These are phyloP conservation scores for Crithidia expoeki DNA, from an alignment of 208 protist species.

Conservation along the genomic window DNA sequence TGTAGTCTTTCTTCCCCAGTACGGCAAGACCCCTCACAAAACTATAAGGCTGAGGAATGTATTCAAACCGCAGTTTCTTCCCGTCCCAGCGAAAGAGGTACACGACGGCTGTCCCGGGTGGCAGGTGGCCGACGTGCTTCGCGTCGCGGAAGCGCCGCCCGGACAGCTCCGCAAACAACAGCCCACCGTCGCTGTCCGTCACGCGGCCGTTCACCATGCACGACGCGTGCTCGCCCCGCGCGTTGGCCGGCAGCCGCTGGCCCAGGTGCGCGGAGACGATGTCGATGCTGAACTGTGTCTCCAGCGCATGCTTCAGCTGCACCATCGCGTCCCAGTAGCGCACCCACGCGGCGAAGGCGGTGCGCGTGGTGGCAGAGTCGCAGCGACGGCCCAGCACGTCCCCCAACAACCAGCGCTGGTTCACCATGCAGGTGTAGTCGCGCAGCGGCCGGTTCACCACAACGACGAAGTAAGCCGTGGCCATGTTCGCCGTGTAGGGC, in stretches of 20 bases:
- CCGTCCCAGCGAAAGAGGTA: conserved; percentile 1
- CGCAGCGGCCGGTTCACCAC: conserved; percentile 28
- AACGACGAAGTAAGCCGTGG: conserved; percentile 24
- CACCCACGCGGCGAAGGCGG: conserved; percentile 32
- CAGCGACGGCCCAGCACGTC: conserved; percentile 13
- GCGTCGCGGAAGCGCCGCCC: conserved; percentile 9
- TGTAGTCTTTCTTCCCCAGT: too few relatives aligned
- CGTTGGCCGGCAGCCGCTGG: conserved; percentile 8
- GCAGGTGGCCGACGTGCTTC: conserved; percentile 15
- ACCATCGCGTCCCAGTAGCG: conserved; percentile 29
- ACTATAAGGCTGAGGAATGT: too few relatives aligned
- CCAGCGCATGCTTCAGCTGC: conserved; percentile 18
- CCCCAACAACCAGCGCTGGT: conserved; percentile 29
- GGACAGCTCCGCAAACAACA: conserved; percentile 24
- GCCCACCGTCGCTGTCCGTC: conserved; percentile 19
- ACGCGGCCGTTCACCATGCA: conserved; percentile 31
- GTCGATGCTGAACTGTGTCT: conserved; percentile 3
- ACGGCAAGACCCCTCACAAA: too few relatives aligned
- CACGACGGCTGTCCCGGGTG: conserved; percentile 16
- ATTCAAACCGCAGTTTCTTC: not conserved
- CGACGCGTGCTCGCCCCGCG: conserved; percentile 7
- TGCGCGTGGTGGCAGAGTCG: conserved; percentile 1
- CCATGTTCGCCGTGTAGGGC: too few relatives aligned
- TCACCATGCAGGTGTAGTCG: conserved; percentile 24
- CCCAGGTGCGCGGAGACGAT: conserved; percentile 26